Percentiles rank a stretch among this genome's conserved stretches.
phyloP scores from a whole-genome alignment of 331 rosid genomes.

The Rhamnella rubrinervis region DNA sequence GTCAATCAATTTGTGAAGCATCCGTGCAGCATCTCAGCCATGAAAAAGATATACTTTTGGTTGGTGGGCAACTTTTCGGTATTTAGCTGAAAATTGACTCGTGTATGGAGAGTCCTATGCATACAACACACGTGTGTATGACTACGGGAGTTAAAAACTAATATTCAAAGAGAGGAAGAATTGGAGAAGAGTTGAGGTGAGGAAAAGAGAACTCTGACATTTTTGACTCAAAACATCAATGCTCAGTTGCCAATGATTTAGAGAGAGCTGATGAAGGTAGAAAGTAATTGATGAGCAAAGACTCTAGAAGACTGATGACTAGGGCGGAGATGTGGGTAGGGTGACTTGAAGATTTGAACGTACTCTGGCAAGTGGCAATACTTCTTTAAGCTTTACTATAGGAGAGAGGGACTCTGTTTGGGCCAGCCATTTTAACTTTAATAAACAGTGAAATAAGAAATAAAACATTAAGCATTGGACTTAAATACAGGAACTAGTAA shows the following conservation, averaged over 20 bases:
- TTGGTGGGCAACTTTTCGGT: conserved; percentile 25
- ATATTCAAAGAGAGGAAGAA: not conserved
- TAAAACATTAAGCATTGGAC: not conserved
- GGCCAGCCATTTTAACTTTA: not conserved
- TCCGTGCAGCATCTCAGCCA: conserved; percentile 39
- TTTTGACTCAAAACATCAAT: not conserved
- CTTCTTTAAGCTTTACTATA: no score
- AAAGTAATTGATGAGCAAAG: conserved; percentile 6
- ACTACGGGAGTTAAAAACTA: not conserved
- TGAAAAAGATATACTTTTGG: conserved; percentile 26
- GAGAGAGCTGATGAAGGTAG: not conserved
- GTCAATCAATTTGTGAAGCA: conserved; percentile 47
- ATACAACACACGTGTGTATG: conserved; percentile 35
- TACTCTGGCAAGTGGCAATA: no score
- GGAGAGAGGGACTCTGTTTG: not conserved
- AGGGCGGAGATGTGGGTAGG: conserved; percentile 14
- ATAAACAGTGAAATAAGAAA: not conserved
- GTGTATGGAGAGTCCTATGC: conserved; percentile 17
- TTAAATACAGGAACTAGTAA: not conserved
- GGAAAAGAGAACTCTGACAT: not conserved
- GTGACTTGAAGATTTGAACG: not conserved
- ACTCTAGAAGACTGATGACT: conserved; percentile 14
- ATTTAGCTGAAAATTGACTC: conserved; percentile 26
- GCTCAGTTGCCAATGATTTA: conserved; percentile 1
- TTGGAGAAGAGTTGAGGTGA: conserved; percentile 11